A percentile compares a stretch with the other conserved stretches of the same genome.
Evolutionary conservation across 1,284 basidiomycete genomes (phyloP).

Genomic region (Ustilago nuda): DNA sequence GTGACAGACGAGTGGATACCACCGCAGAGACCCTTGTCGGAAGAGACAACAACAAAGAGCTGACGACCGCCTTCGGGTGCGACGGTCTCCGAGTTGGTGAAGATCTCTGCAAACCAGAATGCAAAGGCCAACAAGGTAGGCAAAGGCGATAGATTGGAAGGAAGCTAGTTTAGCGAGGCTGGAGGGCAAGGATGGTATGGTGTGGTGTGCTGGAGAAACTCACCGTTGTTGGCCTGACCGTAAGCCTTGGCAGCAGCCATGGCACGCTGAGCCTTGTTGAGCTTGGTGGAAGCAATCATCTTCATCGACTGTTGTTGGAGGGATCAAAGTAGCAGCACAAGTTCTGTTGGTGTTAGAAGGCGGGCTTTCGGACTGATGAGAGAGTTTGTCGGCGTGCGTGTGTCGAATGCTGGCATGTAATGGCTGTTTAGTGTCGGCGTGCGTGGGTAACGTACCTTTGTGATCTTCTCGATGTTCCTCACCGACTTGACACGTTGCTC

Average conservation of each 20-base stretch:
- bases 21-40: slow-evolving; percentile 99
- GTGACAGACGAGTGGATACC: slow-evolving; percentile 98
- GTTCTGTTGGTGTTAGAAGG: slow-evolving; percentile 13
- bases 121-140: background rate
- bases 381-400: background rate
- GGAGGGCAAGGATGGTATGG: background rate
- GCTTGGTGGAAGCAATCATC: slow-evolving; percentile 93
- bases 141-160: background rate
- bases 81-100: slow-evolving; percentile 65
- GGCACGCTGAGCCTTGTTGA: slow-evolving; percentile 87
- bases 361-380: background rate
- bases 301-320: slow-evolving; percentile 85
- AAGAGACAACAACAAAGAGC: slow-evolving; percentile 87
- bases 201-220: slow-evolving; percentile 22
- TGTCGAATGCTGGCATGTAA: background rate
- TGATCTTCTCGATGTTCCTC: slow-evolving; percentile 96
- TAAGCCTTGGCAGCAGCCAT: slow-evolving; percentile 95
- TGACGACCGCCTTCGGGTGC: slow-evolving; percentile 62
- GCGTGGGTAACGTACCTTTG: slow-evolving; percentile 77
- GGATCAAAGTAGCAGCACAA: background rate
- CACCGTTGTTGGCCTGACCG: slow-evolving; percentile 91
- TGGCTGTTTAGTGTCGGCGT: slow-evolving; percentile 2
- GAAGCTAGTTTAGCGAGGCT: background rate
- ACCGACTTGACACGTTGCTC: slow-evolving; percentile 97
- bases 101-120: slow-evolving; percentile 57